Conservation (phyloP, 345 rosid genomes). For the Syzygium jambos region DNA sequence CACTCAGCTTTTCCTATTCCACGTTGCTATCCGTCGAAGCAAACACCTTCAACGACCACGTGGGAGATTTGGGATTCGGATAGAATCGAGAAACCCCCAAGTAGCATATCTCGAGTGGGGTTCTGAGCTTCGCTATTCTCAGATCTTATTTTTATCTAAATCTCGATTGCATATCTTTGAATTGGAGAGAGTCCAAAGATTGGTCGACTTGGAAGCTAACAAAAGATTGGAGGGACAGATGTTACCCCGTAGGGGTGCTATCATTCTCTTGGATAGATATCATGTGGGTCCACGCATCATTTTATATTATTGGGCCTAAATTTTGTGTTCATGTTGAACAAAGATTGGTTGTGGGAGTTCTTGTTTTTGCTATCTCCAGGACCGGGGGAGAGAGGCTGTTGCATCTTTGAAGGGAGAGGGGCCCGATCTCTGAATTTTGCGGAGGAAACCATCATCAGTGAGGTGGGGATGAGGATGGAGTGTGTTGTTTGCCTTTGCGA, state of each 20-base stretch:
- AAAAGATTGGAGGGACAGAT: neutral
- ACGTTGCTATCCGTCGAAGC: neutral
- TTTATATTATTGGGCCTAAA: neutral
- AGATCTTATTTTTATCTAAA: neutral
- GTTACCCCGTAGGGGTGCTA: neutral
- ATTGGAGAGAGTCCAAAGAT: neutral
- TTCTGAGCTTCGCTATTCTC: neutral
- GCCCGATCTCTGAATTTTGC: neutral
- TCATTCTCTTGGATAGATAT: neutral
- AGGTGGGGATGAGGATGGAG: neutral
- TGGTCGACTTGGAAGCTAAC: neutral
- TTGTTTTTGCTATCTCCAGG: neutral
- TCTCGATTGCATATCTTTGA: neutral
- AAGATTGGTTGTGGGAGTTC: neutral
- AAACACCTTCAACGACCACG: neutral
- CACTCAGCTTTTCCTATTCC: neutral
- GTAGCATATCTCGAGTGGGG: neutral
- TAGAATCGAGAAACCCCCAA: neutral
- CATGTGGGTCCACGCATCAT: neutral
- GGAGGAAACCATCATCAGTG: neutral
- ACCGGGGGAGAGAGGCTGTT: neutral
- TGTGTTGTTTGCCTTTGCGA: neutral
- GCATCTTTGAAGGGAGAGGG: neutral
- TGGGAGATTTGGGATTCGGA: neutral
- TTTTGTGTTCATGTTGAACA: neutral